phyloP scores from a whole-genome alignment of 768 basidiomycete genomes.

The Royoungia palumana region DNA sequence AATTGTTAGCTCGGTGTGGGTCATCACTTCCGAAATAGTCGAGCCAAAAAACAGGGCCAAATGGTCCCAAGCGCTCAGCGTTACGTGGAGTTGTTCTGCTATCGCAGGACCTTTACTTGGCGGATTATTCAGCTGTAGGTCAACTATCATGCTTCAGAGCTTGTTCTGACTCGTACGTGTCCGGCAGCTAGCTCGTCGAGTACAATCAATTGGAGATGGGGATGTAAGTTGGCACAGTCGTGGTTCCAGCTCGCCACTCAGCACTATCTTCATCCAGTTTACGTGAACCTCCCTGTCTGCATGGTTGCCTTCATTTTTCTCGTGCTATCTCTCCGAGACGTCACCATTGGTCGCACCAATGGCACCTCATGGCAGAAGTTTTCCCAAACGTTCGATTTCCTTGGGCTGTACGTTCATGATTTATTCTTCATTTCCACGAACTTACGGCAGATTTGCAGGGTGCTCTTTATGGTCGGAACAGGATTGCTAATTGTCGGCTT shows the following conservation, averaged over 20 bases:
- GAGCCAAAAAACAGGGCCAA: slow-evolving; percentile 65
- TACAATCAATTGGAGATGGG: slow-evolving; percentile 74
- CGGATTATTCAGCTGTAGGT: slow-evolving; percentile 74
- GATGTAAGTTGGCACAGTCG: slow-evolving; percentile 52
- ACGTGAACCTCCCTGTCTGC: slow-evolving; percentile 78
- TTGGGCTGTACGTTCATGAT: slow-evolving; percentile 60
- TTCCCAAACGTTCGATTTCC: slow-evolving; percentile 63
- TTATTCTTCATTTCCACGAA: slow-evolving; percentile 12
- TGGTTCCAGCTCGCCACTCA: slow-evolving; percentile 15
- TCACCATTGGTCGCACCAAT: slow-evolving; percentile 44
- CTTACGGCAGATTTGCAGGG: slow-evolving; percentile 38
- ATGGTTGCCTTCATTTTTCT: slow-evolving; percentile 56
- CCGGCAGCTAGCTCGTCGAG: slow-evolving; percentile 28
- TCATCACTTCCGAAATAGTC: slow-evolving; percentile 82
- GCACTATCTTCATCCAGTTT: slow-evolving; percentile 48
- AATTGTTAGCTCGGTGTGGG: slow-evolving; percentile 83
- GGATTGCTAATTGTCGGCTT: slow-evolving; percentile 75
- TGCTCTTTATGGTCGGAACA: slow-evolving; percentile 73
- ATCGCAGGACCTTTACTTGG: slow-evolving; percentile 82
- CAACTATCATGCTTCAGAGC: slow-evolving; percentile 7
- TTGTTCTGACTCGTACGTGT: slow-evolving; percentile 17
- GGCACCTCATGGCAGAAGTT: slow-evolving; percentile 58
- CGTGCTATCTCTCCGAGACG: slow-evolving; percentile 53
- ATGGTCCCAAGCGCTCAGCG: slow-evolving; percentile 81
- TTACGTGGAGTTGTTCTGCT: slow-evolving; percentile 86